Percentiles rank a stretch among this genome's conserved stretches.
These are phyloP conservation scores for Pythium chondricola DNA, from an alignment of 352 stramenopile genomes.

Conservation along the genomic window DNA sequence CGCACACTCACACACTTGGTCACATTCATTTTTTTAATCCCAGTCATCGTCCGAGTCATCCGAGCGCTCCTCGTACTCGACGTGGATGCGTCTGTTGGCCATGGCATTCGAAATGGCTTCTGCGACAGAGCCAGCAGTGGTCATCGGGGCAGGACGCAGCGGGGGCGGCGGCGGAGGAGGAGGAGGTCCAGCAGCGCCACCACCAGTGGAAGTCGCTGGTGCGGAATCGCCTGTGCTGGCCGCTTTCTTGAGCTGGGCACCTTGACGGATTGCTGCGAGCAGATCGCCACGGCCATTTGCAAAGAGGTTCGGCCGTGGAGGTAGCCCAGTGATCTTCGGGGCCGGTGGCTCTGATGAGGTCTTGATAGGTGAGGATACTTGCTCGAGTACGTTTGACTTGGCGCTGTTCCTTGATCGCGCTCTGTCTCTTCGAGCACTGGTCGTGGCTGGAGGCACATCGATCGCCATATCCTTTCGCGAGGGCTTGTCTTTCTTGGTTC, in stretches of 20 bases:
- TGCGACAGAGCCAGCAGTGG: conserved; percentile 52
- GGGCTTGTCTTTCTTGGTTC: conserved; percentile 17
- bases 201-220: no score
- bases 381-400: conserved; percentile 3
- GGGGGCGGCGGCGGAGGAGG: conserved; percentile 8
- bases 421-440: conserved; percentile 11
- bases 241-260: conserved; percentile 46
- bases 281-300: conserved; percentile 61
- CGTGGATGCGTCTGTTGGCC: conserved; percentile 66
- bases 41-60: conserved; percentile 80
- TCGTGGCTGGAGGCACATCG: not conserved
- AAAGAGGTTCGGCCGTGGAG: conserved; percentile 62
- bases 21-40: no score
- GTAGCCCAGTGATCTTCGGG: conserved; percentile 34
- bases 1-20: no score
- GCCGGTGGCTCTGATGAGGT: conserved; percentile 12
- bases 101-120: conserved; percentile 82
- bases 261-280: conserved; percentile 70
- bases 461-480: conserved; percentile 21
- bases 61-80: conserved; percentile 74
- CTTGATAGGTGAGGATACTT: no score
- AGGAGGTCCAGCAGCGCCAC: not conserved
- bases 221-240: no score
- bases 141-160: conserved; percentile 22
- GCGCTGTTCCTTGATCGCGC: conserved; percentile 17